These are phyloP conservation scores for Phlebiopsis gigantea DNA, from an alignment of 768 basidiomycete genomes.

Conservation along the genomic window DNA sequence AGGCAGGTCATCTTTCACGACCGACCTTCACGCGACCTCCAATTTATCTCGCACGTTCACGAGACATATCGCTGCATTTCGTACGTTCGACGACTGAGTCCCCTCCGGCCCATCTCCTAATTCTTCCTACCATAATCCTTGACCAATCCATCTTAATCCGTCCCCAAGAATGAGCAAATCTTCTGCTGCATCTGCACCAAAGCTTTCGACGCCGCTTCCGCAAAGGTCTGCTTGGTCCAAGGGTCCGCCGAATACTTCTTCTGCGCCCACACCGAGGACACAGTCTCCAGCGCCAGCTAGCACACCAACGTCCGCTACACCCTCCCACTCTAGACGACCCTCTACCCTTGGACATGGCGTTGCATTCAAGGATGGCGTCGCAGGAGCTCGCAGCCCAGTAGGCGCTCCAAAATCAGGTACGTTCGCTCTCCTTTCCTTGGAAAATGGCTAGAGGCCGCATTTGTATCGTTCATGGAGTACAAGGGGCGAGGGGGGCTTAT, in stretches of 20 bases:
- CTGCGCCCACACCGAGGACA: slow-evolving; percentile 60
- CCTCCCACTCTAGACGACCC: slow-evolving; percentile 72
- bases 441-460: not conserved
- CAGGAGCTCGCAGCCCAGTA: slow-evolving; percentile 58
- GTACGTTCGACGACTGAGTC: slow-evolving; percentile 16
- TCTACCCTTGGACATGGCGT: slow-evolving; percentile 70
- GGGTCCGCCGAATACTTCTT: slow-evolving; percentile 71
- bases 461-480: slow-evolving; percentile 1
- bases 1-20: slow-evolving; percentile 89
- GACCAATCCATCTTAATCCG: slow-evolving; percentile 1
- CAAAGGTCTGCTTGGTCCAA: slow-evolving; percentile 86
- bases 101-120: slow-evolving; percentile 6
- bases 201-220: slow-evolving; percentile 69
- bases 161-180: slow-evolving; percentile 86
- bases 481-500: not conserved
- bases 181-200: slow-evolving; percentile 66
- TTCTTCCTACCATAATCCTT: not conserved
- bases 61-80: slow-evolving; percentile 36
- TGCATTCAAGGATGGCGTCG: slow-evolving; percentile 75
- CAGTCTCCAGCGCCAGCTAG: slow-evolving; percentile 59
- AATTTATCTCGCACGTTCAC: slow-evolving; percentile 43
- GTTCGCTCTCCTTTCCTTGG: slow-evolving; percentile 9
- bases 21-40: slow-evolving; percentile 63
- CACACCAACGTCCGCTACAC: slow-evolving; percentile 37
- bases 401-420: slow-evolving; percentile 64